These are phyloP conservation scores for Geotrichum cucujoidarum DNA, from an alignment of 1,139 yeast species.

Conservation along the genomic window DNA sequence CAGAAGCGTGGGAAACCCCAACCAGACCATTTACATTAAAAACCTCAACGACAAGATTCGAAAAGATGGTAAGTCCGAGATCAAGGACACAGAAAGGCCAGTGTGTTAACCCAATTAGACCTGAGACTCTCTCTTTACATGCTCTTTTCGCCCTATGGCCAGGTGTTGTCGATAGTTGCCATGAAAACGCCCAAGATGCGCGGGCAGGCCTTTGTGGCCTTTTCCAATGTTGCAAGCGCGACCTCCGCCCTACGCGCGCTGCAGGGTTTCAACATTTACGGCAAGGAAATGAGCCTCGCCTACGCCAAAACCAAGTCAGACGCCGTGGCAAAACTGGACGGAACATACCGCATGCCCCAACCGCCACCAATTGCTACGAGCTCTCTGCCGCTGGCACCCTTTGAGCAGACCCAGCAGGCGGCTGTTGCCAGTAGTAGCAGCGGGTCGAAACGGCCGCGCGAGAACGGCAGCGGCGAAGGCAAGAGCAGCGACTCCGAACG, in stretches of 20 bases:
- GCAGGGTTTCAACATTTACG: slow-evolving; percentile 51
- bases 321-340: slow-evolving; percentile 34
- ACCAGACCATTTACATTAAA: slow-evolving; percentile 57
- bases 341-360: slow-evolving; percentile 25
- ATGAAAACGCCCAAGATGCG: slow-evolving; percentile 49
- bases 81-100: too few species aligned
- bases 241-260: slow-evolving; percentile 48
- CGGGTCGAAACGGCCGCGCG: slow-evolving; percentile 21
- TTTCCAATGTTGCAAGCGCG: slow-evolving; percentile 49
- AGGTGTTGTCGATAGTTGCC: slow-evolving; percentile 52
- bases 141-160: slow-evolving; percentile 64
- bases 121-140: slow-evolving; percentile 55
- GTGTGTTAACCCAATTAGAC: slow-evolving; percentile 24
- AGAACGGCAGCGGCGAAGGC: slow-evolving; percentile 18
- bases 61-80: slow-evolving; percentile 25
- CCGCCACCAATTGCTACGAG: slow-evolving; percentile 21
- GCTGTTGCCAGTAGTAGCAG: neutral
- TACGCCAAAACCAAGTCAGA: slow-evolving; percentile 42
- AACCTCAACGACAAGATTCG: slow-evolving; percentile 64
- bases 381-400: slow-evolving; percentile 23
- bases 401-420: slow-evolving; percentile 18
- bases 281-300: slow-evolving; percentile 49
- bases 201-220: slow-evolving; percentile 74
- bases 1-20: slow-evolving; percentile 27
- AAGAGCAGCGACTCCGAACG: slow-evolving; percentile 1